These are phyloP conservation scores for Picochlorum sp. DNA, from an alignment of 139 green algal genomes.

Conservation along the genomic window DNA sequence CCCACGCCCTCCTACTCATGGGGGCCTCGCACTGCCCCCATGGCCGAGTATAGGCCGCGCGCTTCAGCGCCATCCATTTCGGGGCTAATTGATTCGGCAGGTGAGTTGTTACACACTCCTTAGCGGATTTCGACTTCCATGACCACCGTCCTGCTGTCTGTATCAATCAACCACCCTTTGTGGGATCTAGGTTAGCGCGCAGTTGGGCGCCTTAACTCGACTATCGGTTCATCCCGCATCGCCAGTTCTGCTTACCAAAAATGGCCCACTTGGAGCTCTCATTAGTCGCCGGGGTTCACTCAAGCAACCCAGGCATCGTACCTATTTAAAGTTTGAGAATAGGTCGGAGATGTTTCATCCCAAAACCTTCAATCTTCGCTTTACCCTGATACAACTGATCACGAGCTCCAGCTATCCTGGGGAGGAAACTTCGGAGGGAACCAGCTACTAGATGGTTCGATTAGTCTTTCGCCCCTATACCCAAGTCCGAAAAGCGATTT, in stretches of 20 bases:
- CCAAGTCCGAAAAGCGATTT: constrained; percentile 95
- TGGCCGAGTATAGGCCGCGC: constrained; percentile 80
- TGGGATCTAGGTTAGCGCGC: constrained; percentile 88
- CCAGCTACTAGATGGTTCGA: constrained; percentile 96
- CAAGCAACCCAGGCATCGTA: constrained; percentile 72
- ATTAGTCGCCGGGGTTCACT: constrained; percentile 73
- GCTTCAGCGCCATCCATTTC: constrained; percentile 95
- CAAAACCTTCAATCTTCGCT: constrained; percentile 87
- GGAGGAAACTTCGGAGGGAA: constrained; percentile 92
- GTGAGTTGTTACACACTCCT: constrained; percentile 98
- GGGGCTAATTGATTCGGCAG: constrained; percentile 93
- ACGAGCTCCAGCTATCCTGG: constrained; percentile 82
- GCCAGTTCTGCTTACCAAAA: constrained; percentile 97
- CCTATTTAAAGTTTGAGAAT: constrained; percentile 97
- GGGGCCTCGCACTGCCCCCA: constrained; percentile 68
- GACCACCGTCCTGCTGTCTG: constrained; percentile 91
- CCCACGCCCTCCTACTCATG: constrained; percentile 88
- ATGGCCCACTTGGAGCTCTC: constrained; percentile 79
- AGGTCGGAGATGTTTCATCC: constrained; percentile 77
- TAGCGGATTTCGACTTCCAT: constrained; percentile 97
- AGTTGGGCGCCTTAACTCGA: constrained; percentile 82
- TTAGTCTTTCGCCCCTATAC: constrained; percentile 98
- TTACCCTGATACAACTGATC: constrained; percentile 80
- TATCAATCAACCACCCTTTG: constrained; percentile 93
- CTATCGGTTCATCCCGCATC: constrained; percentile 93